phyloP scores from a whole-genome alignment of 1,284 basidiomycete species.

The Rhizoctonia solani region DNA sequence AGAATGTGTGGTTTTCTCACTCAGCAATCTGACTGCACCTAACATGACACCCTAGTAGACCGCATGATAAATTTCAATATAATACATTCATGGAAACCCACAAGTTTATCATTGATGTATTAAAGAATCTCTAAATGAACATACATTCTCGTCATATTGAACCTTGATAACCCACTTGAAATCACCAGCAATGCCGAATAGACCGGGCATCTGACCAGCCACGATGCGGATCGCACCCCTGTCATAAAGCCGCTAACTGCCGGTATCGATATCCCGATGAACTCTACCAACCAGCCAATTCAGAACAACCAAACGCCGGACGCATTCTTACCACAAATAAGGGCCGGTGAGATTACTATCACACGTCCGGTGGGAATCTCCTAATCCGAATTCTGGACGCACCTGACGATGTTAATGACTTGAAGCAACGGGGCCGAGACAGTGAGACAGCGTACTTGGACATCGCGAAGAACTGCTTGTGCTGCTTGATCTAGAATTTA shows the following conservation, averaged over 20 bases:
- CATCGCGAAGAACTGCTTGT: conserved; percentile 80
- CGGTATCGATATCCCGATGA: conserved; percentile 87
- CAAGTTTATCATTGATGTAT: no score
- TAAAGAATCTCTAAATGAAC: conserved; percentile 15
- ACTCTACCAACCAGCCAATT: conserved; percentile 94
- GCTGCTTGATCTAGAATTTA: conserved; percentile 16
- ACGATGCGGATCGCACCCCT: conserved; percentile 89
- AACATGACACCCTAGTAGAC: conserved; percentile 88
- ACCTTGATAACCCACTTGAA: conserved; percentile 63
- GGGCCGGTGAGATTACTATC: conserved; percentile 85
- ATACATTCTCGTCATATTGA: no score
- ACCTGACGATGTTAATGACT: conserved; percentile 77
- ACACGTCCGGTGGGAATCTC: conserved; percentile 53
- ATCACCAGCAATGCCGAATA: conserved; percentile 78
- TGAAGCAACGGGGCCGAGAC: conserved; percentile 98
- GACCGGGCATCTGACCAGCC: conserved; percentile 79
- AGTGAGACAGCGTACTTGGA: conserved; percentile 94
- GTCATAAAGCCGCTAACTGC: conserved; percentile 71
- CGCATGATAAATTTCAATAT: conserved; percentile 71
- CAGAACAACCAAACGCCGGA: conserved; percentile 90
- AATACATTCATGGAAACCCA: no score
- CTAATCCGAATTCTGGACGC: conserved; percentile 54
- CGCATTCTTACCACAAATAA: conserved; percentile 90
- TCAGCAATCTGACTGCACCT: conserved; percentile 75
- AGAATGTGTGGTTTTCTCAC: conserved; percentile 32